A percentile compares a stretch with the other conserved stretches of the same genome.
These are phyloP conservation scores for Penicillium robsamsonii DNA, from an alignment of 495 filamentous ascomycete genomes.

Conservation along the genomic window DNA sequence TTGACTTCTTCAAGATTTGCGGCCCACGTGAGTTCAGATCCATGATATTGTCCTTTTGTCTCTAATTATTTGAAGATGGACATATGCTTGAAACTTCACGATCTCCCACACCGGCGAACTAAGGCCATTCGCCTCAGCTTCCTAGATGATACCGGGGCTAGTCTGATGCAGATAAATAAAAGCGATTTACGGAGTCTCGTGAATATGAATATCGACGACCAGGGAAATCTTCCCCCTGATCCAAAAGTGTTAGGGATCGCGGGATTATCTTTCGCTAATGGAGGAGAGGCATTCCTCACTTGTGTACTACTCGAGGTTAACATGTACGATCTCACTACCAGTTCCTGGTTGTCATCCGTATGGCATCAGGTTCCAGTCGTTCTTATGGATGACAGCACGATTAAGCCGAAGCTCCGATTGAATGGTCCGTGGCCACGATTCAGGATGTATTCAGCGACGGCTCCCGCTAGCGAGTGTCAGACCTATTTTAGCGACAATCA, in stretches of 20 bases:
- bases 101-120: not conserved
- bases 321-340: not conserved
- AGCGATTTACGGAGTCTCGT: not conserved
- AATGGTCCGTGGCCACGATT: not conserved
- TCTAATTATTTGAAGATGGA: not conserved
- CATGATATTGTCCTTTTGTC: not conserved
- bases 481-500: not conserved
- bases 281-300: rapidly evolving
- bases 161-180: not conserved
- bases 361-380: not conserved
- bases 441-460: not conserved
- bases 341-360: not conserved
- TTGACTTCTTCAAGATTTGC: no score
- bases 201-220: not conserved
- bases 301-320: not conserved
- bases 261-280: not conserved
- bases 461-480: not conserved
- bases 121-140: not conserved
- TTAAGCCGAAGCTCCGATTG: not conserved
- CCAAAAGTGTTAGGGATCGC: not conserved
- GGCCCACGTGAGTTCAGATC: no score
- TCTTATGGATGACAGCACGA: not conserved
- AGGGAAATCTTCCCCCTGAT: rapidly evolving
- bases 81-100: not conserved
- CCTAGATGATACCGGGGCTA: not conserved